These are phyloP conservation scores for Teratosphaeria nubilosa DNA, from an alignment of 2,329 filamentous ascomycete genomes.

Conservation along the genomic window DNA sequence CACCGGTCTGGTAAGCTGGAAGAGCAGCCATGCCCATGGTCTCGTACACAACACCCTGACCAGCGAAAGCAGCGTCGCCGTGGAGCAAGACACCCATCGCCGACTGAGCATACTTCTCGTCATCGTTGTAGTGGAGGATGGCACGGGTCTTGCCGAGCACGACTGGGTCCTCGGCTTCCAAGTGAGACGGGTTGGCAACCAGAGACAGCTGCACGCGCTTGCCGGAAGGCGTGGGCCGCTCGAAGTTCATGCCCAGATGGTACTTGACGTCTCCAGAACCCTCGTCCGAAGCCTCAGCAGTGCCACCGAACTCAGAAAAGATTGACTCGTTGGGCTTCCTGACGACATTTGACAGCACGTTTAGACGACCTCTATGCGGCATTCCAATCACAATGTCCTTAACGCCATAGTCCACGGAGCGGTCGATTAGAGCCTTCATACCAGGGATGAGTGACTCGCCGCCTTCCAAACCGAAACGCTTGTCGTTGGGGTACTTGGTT, in stretches of 20 bases:
- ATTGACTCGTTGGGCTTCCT: constrained; percentile 99
- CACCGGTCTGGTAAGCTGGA: constrained; percentile 91
- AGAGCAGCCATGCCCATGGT: constrained; percentile 95
- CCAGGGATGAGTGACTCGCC: constrained; percentile 94
- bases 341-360: constrained; percentile 96
- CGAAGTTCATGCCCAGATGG: constrained; percentile 99
- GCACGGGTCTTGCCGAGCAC: constrained; percentile 95
- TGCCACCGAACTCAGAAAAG: constrained; percentile 94
- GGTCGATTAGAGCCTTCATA: constrained; percentile 98
- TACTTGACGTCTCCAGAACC: constrained; percentile 99
- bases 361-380: constrained; percentile 96
- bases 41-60: constrained; percentile 95
- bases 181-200: constrained; percentile 94
- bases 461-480: constrained; percentile 96
- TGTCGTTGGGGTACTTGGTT: constrained; percentile 98
- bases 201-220: constrained; percentile 99
- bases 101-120: constrained; percentile 76
- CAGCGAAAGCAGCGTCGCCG: constrained; percentile 94
- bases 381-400: constrained; percentile 99
- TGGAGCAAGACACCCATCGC: constrained; percentile 95
- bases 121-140: constrained; percentile 98
- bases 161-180: constrained; percentile 96
- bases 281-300: constrained; percentile 78
- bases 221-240: constrained; percentile 92
- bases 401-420: constrained; percentile 94